Base-by-base conservation (phyloP, 2,329 filamentous ascomycete genomes). In the Neonectria hederae region DNA sequence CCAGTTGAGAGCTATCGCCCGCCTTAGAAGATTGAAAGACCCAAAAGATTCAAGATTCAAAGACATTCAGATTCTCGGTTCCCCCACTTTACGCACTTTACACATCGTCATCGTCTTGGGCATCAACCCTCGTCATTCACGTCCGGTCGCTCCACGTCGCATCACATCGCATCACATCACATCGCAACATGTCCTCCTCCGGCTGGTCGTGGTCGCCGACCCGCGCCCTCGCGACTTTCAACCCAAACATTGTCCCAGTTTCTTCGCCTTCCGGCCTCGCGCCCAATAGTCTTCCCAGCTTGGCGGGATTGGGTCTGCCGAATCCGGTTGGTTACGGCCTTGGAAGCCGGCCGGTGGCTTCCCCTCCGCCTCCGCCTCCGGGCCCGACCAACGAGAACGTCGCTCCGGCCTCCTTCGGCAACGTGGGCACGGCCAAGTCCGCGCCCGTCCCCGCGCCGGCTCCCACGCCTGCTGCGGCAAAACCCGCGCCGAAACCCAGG, bases 121-220 rank as follows among this genome's bases (percentile, higher is more conserved):
- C 22, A 21, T 21, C 26, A 32, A 21, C 48, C 30, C 10, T 42
- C 38, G 4, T 21, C 38, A 19, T 5, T 42, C 35, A 38, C 35
- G 6, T 17, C 35, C 35, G n/a, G 35, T 38, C 35, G 35, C 35
- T 38, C 7, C 35, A 38, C 35, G 35, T 38, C 28, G 17, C 14
- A 14, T n/a, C n/a, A n/a, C n/a, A 42, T 9, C 28, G 26, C 48
- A 21, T 21, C 28, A 11, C 48, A 19, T n/a, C 17, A 5, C 30
- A n/a, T 28, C 38, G 21, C 14, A 14, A 62, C 10, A 63, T 63
- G 60, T 14, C 54, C 17, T 26, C 56, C 14, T 48, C 46, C 4
- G 46, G 54, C 10, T 58, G 59, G 59, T 62, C 60, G 9, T 58
- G 54, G 54, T 54, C 60, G 7, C 60, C 54, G 17, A 40, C 28